A percentile compares a stretch with the other conserved stretches of the same genome.
These are phyloP conservation scores for Macaranga tanarius DNA, from an alignment of 441 rosid genomes.

Conservation along the genomic window DNA sequence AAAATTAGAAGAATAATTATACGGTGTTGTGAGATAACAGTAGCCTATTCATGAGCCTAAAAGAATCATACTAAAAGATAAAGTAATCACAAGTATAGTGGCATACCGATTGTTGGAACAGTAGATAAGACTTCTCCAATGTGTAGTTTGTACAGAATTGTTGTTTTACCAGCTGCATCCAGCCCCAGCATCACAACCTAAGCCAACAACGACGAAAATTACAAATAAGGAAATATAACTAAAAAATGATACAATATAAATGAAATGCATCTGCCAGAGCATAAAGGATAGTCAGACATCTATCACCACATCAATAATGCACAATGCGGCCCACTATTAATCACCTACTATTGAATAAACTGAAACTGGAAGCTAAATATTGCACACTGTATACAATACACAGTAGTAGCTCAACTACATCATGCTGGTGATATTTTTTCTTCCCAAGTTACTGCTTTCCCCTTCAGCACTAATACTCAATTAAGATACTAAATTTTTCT, in stretches of 20 bases:
- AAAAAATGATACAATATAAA: neutral
- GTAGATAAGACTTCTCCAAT: constrained; percentile 96
- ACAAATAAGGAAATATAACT: constrained; percentile 9
- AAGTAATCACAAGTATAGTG: neutral
- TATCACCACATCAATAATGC: neutral
- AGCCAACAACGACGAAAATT: constrained; percentile 29
- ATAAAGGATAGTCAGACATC: neutral
- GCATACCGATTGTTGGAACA: constrained; percentile 88
- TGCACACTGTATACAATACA: neutral
- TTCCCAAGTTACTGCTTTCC: neutral
- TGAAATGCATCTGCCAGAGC: neutral
- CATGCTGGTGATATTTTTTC: neutral
- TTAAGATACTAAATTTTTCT: neutral
- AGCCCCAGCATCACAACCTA: constrained; percentile 97
- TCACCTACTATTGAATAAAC: neutral
- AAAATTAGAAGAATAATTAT: neutral
- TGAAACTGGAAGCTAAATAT: neutral
- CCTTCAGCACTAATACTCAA: neutral
- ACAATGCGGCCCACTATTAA: neutral
- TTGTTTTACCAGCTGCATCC: constrained; percentile 97
- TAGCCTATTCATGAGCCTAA: neutral
- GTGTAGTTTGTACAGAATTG: constrained; percentile 90
- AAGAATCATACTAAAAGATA: neutral
- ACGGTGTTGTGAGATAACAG: neutral
- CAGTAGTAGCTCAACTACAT: neutral